These are phyloP conservation scores for Saccharomycopsis capsularis DNA, from an alignment of 805 yeast genomes.

Conservation along the genomic window DNA sequence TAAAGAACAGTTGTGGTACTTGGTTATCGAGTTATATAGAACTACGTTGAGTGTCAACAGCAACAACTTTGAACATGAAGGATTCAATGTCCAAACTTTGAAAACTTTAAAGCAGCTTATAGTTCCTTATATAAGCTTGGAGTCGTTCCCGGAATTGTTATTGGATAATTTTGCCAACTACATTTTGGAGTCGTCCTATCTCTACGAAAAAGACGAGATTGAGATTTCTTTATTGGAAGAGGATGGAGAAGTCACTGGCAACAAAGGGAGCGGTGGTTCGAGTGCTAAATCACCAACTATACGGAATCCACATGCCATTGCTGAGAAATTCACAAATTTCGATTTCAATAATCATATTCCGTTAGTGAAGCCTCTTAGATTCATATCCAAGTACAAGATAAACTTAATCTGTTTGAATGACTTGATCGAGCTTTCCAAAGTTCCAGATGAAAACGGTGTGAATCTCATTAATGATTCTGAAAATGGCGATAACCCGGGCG, in stretches of 20 bases:
- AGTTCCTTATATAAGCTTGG: constrained; percentile 33
- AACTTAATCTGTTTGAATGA: constrained; percentile 52
- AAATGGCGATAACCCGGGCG: neutral
- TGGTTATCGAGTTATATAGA: constrained; percentile 36
- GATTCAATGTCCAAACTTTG: constrained; percentile 41
- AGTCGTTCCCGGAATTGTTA: constrained; percentile 27
- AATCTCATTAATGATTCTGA: neutral
- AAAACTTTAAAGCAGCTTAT: constrained; percentile 34
- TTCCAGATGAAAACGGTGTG: constrained; percentile 18
- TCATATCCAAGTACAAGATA: constrained; percentile 39
- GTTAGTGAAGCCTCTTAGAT: constrained; percentile 45
- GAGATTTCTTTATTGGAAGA: constrained; percentile 35
- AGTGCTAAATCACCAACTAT: constrained; percentile 8
- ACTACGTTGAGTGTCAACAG: constrained; percentile 33
- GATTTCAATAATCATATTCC: constrained; percentile 51
- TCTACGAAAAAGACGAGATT: constrained; percentile 49
- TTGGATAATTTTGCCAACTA: constrained; percentile 40
- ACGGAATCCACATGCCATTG: constrained; percentile 32
- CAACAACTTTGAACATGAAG: constrained; percentile 33
- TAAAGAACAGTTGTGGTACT: constrained; percentile 31
- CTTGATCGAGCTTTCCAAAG: constrained; percentile 37
- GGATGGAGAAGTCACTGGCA: neutral
- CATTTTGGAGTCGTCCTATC: constrained; percentile 53
- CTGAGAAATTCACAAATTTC: constrained; percentile 34
- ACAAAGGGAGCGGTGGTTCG: neutral